Evolutionary conservation across 1,284 basidiomycete species (phyloP), one percentile per base, ranked within the genome.

Genomic region (Porodaedalea pini): DNA sequence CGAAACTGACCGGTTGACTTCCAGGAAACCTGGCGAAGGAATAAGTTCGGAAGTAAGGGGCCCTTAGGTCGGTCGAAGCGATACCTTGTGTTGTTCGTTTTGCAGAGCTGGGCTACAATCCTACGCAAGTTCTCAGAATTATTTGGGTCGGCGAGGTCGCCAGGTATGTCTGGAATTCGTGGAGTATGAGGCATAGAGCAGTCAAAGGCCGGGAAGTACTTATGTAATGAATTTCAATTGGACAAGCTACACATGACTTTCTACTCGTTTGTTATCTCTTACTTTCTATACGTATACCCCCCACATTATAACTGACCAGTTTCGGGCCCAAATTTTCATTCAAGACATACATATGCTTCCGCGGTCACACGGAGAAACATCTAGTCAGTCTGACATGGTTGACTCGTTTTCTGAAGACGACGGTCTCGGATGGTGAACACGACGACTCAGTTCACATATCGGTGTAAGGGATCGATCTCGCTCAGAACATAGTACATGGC

Each of bases 1-100:
- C 78, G 72, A 98, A 97, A 69, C 92, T 94, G 64, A 98, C 85
- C 11, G 94, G 94, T 68, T 98, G 95, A 66, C 90, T 90, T 15
- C 95, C 94, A 27, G 94, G 94, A 73, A 97, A 98, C 63, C 92
- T 92, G 54, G 21, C 31, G 40, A 49, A 15, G 50, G 44, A 19
- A 57, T 31, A 27, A 7, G 25, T n/a, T 54, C 19, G 27, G 19
- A 8, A 23, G 32, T 8, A 40, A n/a, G 25, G 13, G 15, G 43
- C 57, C 59, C 53, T 61, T 29, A 23, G 50, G 23, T 31, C 48
- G 44, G 83, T 79, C 32, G 90, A n/a, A n/a, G n/a, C n/a, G 13
- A 11, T 51, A 61, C 59, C 53, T 61, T 29, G 32, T 54, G 23
- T 31, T 54, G 44, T 83, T 79, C 32, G 90, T 71, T 3, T 75